Evolutionary conservation across 306 rosid genomes (phyloP).

Genomic region (Pyrus communis): DNA sequence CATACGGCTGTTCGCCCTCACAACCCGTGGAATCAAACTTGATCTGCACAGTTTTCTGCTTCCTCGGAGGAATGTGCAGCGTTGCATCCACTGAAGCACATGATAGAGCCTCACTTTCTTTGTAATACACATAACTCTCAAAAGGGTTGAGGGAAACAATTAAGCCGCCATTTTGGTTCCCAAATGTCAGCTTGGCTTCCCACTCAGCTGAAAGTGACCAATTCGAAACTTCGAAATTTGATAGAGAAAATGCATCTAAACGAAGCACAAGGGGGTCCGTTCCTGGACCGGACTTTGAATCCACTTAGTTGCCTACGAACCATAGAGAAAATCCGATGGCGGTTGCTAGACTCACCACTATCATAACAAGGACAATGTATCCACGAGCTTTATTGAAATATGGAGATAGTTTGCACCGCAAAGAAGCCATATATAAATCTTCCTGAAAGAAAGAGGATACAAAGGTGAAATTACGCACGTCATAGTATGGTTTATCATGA

Average conservation of each 20-base stretch:
- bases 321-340: slow-evolving; percentile 8
- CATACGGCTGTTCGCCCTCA: slow-evolving; percentile 11
- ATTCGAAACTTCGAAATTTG: slow-evolving; percentile 4
- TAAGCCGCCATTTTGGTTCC: slow-evolving; percentile 29
- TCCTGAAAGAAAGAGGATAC: background rate
- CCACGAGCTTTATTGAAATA: background rate
- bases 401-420: slow-evolving; percentile 11
- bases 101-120: slow-evolving; percentile 28
- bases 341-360: slow-evolving; percentile 12
- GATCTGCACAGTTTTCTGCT: slow-evolving; percentile 23
- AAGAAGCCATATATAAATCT: slow-evolving; percentile 8
- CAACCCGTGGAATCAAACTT: slow-evolving; percentile 13
- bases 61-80: slow-evolving; percentile 34
- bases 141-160: slow-evolving; percentile 20
- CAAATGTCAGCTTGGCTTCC: slow-evolving; percentile 23
- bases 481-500: background rate
- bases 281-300: slow-evolving; percentile 28
- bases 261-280: slow-evolving; percentile 20
- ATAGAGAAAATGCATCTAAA: slow-evolving; percentile 13
- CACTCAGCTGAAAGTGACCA: slow-evolving; percentile 19
- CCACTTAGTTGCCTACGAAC: slow-evolving; percentile 21
- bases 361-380: slow-evolving; percentile 4
- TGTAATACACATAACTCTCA: slow-evolving; percentile 28
- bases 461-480: background rate
- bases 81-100: slow-evolving; percentile 27